These are phyloP conservation scores for Thelonectria blattea DNA, from an alignment of 2,329 filamentous ascomycete genomes.

Conservation along the genomic window DNA sequence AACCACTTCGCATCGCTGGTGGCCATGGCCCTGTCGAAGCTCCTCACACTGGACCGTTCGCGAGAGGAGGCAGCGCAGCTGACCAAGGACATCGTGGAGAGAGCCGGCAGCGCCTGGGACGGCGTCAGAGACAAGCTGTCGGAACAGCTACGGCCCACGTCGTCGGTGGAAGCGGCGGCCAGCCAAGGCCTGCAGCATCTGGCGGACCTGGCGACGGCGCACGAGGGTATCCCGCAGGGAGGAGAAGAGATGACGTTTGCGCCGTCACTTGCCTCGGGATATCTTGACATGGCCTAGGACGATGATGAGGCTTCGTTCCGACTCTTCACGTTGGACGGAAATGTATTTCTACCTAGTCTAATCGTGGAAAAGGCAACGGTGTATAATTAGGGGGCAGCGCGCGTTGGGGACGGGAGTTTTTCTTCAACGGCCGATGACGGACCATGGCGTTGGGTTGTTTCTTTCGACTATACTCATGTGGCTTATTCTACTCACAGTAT, in stretches of 20 bases:
- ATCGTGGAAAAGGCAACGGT: not conserved
- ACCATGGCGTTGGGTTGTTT: conserved; percentile 20
- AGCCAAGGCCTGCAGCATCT: conserved; percentile 66
- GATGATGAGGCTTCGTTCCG: not conserved
- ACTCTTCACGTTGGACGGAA: not conserved
- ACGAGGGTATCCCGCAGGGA: conserved; percentile 42
- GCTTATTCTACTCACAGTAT: not conserved
- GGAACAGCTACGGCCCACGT: conserved; percentile 44
- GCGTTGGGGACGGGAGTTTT: not conserved
- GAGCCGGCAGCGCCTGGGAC: conserved; percentile 62
- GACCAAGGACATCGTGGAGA: conserved; percentile 63
- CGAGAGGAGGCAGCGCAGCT: conserved; percentile 63
- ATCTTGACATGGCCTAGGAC: conserved; percentile 42
- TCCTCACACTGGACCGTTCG: conserved; percentile 61
- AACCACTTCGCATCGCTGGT: conserved; percentile 70
- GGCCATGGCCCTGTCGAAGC: conserved; percentile 65
- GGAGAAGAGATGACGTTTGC: conserved; percentile 42
- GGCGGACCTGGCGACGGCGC: conserved; percentile 61
- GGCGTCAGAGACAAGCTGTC: conserved; percentile 54
- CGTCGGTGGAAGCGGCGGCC: conserved; percentile 48
- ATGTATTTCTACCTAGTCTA: conserved; percentile 6
- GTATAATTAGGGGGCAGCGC: not conserved
- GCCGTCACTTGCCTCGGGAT: conserved; percentile 44
- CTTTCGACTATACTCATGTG: not conserved
- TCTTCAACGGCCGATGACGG: conserved; percentile 12